phyloP scores from a whole-genome alignment of 108 stramenopile genomes.

The Discostella stelligeroides region DNA sequence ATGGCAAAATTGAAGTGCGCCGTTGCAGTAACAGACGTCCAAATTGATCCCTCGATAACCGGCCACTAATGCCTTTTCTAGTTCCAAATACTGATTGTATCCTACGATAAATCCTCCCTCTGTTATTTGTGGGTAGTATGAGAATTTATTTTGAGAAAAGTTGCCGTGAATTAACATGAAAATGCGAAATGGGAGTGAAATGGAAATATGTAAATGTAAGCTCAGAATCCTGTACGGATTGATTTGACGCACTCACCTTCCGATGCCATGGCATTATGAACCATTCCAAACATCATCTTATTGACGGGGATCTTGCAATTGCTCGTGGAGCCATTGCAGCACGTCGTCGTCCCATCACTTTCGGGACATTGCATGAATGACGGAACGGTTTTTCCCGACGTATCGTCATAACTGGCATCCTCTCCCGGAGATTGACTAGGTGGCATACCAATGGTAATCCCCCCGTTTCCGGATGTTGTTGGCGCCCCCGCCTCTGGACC shows the following conservation, averaged over 20 bases:
- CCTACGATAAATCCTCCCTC: constrained; percentile 35
- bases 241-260: constrained; percentile 16
- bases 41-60: constrained; percentile 43
- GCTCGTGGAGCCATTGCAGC: constrained; percentile 40
- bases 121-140: neutral
- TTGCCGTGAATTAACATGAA: too few relatives aligned
- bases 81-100: constrained; percentile 35
- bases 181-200: too few relatives aligned
- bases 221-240: too few relatives aligned
- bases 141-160: too few relatives aligned
- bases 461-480: constrained; percentile 4
- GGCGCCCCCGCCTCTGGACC: constrained; percentile 37
- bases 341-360: constrained; percentile 11
- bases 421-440: constrained; percentile 7
- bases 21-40: constrained; percentile 41
- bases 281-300: constrained; percentile 48
- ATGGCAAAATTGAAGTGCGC: constrained; percentile 41
- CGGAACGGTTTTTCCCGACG: constrained; percentile 19
- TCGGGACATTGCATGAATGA: constrained; percentile 43
- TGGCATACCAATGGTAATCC: constrained; percentile 1
- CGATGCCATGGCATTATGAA: constrained; percentile 46
- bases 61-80: constrained; percentile 43
- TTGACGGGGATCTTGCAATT: constrained; percentile 42
- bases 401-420: neutral
- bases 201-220: too few relatives aligned